Evolutionary conservation across 2,329 filamentous ascomycete genomes (phyloP), one percentile per base, ranked within the genome.

Genomic region (Aschersonia sp.): DNA sequence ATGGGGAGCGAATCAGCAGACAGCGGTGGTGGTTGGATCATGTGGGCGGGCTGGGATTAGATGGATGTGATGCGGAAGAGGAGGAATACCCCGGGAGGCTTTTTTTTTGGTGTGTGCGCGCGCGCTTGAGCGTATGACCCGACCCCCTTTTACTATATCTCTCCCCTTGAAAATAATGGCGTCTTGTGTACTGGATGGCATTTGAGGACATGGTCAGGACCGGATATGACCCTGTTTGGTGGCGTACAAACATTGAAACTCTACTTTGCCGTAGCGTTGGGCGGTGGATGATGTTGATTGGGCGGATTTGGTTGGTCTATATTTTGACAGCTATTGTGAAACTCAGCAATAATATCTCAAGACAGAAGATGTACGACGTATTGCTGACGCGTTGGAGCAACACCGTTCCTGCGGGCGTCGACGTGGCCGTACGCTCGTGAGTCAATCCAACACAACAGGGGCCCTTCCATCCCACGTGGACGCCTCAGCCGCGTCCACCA

Each of bases 401-500:
- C 20, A 20, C 20, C 20, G 20, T 20, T 20, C 20, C 20, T 20
- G 20, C 20, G 20, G 20, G 20, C 20, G 20, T 20, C 20, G 20
- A 20, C 20, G 20, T 20, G 20, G 20, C 20, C 20, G 20, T 20
- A 20, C 20, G 20, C 20, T 20, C 20, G 20, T 20, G 20, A 20
- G 2, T 20, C 2, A 20, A 20, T 20, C 20, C 20, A 20, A 20
- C 20, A 20, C 20, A 20, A 75, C 70, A 4, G 72, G 72, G 1
- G 69, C 62, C 40, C 48, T 63, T 5, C 64, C 58, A 53, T 71
- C 62, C 65, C 67, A 75, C 5, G 63, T 56, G 3, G 55, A 52
- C 32, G 54, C 62, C 56, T 69, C 68, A 1, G 62, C 63, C 2
- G 64, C 69, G 48, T 68, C 61, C 4, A 75, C 62, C 53, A 75